Percentiles rank a stretch among this genome's conserved stretches.
Conservation (phyloP, 1,284 basidiomycete species). For the Meripilus lineatus region DNA sequence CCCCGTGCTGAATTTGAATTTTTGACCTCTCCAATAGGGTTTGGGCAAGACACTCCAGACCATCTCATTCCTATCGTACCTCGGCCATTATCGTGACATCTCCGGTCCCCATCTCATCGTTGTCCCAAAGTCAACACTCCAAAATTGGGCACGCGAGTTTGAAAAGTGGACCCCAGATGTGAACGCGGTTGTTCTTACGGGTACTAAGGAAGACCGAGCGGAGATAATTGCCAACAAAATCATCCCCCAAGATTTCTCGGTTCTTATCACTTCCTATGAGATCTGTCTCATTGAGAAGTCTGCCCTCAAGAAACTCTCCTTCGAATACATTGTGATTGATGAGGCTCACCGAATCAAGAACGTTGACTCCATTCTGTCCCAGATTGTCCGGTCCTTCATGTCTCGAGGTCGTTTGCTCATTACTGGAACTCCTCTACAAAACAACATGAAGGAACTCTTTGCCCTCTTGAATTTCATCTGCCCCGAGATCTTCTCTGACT, state of each 20-base stretch:
- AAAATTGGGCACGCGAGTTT: slow-evolving; percentile 97
- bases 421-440: slow-evolving; percentile 96
- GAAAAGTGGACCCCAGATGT: slow-evolving; percentile 91
- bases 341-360: slow-evolving; percentile 99
- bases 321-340: slow-evolving; percentile 98
- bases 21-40: slow-evolving; percentile 51
- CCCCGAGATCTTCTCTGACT: slow-evolving; percentile 78
- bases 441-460: slow-evolving; percentile 97
- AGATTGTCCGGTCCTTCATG: slow-evolving; percentile 92
- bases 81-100: slow-evolving; percentile 80
- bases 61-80: slow-evolving; percentile 95
- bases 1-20: slow-evolving; percentile 2
- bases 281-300: slow-evolving; percentile 95
- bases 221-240: slow-evolving; percentile 78
- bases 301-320: slow-evolving; percentile 90
- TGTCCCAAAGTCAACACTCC: slow-evolving; percentile 95
- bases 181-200: slow-evolving; percentile 78
- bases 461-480: slow-evolving; percentile 94
- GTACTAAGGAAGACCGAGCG: slow-evolving; percentile 86
- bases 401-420: slow-evolving; percentile 90
- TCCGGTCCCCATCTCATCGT: slow-evolving; percentile 90
- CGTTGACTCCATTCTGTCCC: slow-evolving; percentile 92
- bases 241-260: slow-evolving; percentile 88
- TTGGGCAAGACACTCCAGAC: slow-evolving; percentile 98
- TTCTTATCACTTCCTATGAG: slow-evolving; percentile 97